Conservation (phyloP, 371 early-diverging fungal species). For the Mortierella sp. region DNA sequence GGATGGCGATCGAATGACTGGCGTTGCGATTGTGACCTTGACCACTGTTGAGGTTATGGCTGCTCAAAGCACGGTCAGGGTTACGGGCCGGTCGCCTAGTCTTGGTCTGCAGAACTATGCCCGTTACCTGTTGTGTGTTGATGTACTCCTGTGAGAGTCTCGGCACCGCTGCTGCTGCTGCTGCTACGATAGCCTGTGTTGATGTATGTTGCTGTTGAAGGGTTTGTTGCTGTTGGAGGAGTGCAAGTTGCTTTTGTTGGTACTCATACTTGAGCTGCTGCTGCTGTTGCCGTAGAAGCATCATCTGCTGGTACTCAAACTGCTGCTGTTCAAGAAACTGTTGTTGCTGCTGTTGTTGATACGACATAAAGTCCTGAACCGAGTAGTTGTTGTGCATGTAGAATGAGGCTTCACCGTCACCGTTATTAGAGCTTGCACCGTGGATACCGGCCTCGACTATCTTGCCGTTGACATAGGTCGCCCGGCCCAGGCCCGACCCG, state of each 20-base stretch:
- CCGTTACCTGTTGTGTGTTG: slow-evolving; percentile 27
- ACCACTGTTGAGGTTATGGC: background rate
- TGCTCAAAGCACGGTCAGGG: slow-evolving; percentile 23
- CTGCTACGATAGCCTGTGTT: background rate
- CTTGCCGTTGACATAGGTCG: slow-evolving; percentile 47
- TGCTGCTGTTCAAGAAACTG: slow-evolving; percentile 35
- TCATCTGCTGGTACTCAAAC: slow-evolving; percentile 29
- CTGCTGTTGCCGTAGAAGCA: slow-evolving; percentile 31
- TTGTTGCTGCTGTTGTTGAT: slow-evolving; percentile 53
- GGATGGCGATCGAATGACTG: slow-evolving; percentile 38
- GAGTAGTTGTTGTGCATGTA: slow-evolving; percentile 41
- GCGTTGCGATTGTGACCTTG: slow-evolving; percentile 6
- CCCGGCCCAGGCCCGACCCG: slow-evolving; percentile 50
- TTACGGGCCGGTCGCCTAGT: slow-evolving; percentile 37
- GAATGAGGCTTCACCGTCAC: background rate
- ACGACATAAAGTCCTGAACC: slow-evolving; percentile 51
- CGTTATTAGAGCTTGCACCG: slow-evolving; percentile 1
- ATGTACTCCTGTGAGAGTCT: slow-evolving; percentile 14
- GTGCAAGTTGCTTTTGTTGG: slow-evolving; percentile 26
- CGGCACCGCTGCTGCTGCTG: background rate
- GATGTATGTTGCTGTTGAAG: slow-evolving; percentile 22
- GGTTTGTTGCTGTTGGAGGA: slow-evolving; percentile 20
- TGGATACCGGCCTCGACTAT: slow-evolving; percentile 42
- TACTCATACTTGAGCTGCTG: slow-evolving; percentile 38
- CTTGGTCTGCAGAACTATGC: slow-evolving; percentile 40